These are phyloP conservation scores for Sarocladium kiliense DNA, from an alignment of 2,329 filamentous ascomycete genomes.

Conservation along the genomic window DNA sequence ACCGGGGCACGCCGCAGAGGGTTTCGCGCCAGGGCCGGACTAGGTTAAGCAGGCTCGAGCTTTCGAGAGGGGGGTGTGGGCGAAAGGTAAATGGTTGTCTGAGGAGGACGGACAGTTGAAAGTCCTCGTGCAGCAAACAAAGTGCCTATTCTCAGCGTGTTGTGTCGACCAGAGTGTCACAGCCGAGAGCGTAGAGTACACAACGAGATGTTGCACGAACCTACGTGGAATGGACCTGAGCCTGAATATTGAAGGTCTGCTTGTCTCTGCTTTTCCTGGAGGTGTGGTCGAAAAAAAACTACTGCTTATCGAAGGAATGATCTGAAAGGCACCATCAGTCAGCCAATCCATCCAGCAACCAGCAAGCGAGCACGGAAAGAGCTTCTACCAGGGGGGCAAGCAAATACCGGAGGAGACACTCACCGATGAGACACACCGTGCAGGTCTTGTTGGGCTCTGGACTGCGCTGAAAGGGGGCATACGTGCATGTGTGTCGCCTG, in stretches of 20 bases:
- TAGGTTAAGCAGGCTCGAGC: constrained; percentile 3
- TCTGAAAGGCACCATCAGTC: neutral
- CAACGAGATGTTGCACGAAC: neutral
- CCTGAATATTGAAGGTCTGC: too few species aligned
- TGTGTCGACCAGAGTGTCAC: too few species aligned
- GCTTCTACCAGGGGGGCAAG: neutral
- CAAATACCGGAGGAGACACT: constrained; percentile 2
- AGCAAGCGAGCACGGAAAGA: neutral
- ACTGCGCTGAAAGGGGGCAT: neutral
- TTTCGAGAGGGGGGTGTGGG: neutral
- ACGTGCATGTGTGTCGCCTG: neutral
- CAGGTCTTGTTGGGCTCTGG: neutral
- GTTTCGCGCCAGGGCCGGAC: constrained; percentile 7
- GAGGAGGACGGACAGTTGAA: neutral
- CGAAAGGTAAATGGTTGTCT: neutral
- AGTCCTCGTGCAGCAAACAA: too few species aligned
- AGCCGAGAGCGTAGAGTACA: neutral
- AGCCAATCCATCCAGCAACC: neutral
- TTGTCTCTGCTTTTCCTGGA: too few species aligned
- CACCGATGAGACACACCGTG: neutral
- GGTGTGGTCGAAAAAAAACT: too few species aligned
- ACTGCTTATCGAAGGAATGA: too few species aligned
- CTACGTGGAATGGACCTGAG: neutral
- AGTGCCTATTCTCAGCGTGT: too few species aligned
- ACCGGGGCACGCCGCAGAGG: constrained; percentile 7